Evolutionary conservation across 768 basidiomycete genomes (phyloP), one percentile per base, ranked within the genome.

Genomic region (Amanita pallidorosea): DNA sequence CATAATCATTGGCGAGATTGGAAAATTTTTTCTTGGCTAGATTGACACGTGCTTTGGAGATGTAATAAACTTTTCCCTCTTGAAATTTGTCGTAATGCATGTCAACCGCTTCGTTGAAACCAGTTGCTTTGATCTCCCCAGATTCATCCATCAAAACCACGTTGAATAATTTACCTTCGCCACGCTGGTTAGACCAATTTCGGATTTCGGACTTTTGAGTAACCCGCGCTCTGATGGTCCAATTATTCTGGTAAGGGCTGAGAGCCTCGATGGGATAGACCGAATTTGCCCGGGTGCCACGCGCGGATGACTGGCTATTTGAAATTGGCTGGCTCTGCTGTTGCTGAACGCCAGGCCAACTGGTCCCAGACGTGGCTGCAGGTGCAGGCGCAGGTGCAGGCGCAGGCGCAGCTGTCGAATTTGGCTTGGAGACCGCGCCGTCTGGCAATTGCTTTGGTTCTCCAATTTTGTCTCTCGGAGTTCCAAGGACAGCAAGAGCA

Each of bases 11-110:
- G 55, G 75, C 69, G 45, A 95, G 66, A 61, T 88, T 91, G 31
- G 79, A 86, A 66, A 95, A 99, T 67, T 96, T 94, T 69, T 93
- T 97, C 72, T 96, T 98, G 29, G 94, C 95, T 12, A 97, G 81
- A 60, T 91, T 90, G 61, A 98, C 85, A 45, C 90, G 79, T 5
- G 88, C 96, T 62, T 85, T 88, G 0, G 91, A 91, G 49, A 98
- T 74, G 60, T 75, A 91, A 63, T 93, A 98, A 7, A 94, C 93
- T 61, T 93, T 93, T 45, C 88, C 87, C 65, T 96, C 93, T 57
- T 94, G 78, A 17, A 99, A 60, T 60, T 79, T 79, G n/a, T 87
- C 79, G 66, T 85, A 94, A 35, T 94, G 73, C 34, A 80, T 79
- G 58, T 93, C 90, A 35, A 85, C 92, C 8, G 76, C 82, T 9